Evolutionary conservation across 2,329 filamentous ascomycete genomes (phyloP), one percentile per base, ranked within the genome.

Genomic region (Ustilaginoidea virens): DNA sequence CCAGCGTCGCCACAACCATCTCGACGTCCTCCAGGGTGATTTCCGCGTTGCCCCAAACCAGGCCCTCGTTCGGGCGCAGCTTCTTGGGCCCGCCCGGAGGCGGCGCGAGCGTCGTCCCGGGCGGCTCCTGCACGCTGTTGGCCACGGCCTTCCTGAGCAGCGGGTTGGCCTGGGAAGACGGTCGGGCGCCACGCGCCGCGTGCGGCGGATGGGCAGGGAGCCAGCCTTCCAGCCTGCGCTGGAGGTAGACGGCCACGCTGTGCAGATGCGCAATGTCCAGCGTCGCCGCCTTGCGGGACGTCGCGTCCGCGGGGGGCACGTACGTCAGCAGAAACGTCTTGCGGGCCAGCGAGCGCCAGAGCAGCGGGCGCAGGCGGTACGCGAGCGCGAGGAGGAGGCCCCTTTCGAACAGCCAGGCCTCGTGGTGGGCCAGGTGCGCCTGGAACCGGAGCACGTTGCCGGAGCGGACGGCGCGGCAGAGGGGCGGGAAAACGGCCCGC

Each of bases 261-360:
- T 78, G 65, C 2, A 92, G 55, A 43, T 85, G 69, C 5, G 65
- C 52, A 5, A 93, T 61, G 42, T 83, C 74, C 5, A 94, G 60
- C 0, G 80, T 81, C 1, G 83, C 79, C 3, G 83, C 75, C 41
- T 66, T 69, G 40, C 64, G 72, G 3, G 61, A 63, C 20, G 59
- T 58, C 34, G 53, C 62, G 40, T 61, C 65, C 14, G 40, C 45
- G 2, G 77, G 77, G 23, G 73, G 70, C n/a, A 74, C 66, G 37
- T 86, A 90, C 11, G 72, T 80, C 9, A 90, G 61, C 7, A 87
- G 55, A 49, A 92, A 94, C 0, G 76, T 72, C 39, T 74, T 77
- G 17, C 85, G 71, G 12, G 79, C 70, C 5, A 96, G 65, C 1
- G 79, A 80, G 10, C 87, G 74, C 83, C 83, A 93, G 9, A 92